A percentile compares a stretch with the other conserved stretches of the same genome.
phyloP scores from a whole-genome alignment of 345 rosid species.

The Laguncularia racemosa region DNA sequence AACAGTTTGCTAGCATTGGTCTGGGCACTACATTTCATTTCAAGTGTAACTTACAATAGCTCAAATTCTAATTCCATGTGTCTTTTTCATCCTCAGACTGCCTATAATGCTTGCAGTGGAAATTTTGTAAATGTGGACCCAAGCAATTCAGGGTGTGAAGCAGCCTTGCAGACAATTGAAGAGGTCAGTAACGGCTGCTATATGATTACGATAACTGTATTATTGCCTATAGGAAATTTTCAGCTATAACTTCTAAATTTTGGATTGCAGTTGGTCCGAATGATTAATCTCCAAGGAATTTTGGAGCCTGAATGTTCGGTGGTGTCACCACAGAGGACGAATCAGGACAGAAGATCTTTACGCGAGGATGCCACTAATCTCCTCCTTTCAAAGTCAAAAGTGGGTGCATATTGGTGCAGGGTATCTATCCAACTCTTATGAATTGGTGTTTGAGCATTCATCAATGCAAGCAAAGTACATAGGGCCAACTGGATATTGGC shows the following conservation, averaged over 20 bases:
- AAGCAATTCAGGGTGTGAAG: background rate
- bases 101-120: background rate
- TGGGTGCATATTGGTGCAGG: background rate
- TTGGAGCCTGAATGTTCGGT: background rate
- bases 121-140: background rate
- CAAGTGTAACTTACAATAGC: too few relatives aligned
- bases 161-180: background rate
- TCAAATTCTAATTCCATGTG: too few relatives aligned
- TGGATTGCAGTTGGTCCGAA: background rate
- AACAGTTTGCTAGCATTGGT: too few relatives aligned
- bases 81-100: too few relatives aligned
- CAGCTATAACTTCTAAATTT: background rate
- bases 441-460: background rate
- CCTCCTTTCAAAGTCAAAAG: background rate
- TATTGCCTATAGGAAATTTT: background rate
- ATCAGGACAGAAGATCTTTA: background rate
- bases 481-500: too few relatives aligned
- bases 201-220: background rate
- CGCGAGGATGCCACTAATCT: background rate
- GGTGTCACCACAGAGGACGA: background rate
- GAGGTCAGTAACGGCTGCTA: background rate
- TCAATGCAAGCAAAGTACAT: background rate
- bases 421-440: background rate
- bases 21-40: too few relatives aligned
- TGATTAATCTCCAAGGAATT: background rate